Base-by-base conservation (phyloP, 2,329 filamentous ascomycete genomes). In the Lomentospora prolificans region DNA sequence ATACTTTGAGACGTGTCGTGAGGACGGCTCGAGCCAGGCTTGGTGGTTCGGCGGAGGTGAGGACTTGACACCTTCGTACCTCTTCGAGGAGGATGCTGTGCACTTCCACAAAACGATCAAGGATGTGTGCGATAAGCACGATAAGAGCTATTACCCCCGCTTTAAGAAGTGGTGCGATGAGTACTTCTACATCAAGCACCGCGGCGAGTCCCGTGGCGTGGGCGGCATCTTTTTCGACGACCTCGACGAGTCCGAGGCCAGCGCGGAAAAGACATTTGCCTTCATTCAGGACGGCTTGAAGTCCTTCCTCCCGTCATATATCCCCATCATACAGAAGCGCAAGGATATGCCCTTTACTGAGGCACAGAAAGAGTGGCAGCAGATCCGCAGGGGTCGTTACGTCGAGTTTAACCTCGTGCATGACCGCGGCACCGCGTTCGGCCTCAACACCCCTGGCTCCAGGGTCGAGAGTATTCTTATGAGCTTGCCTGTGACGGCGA, bases 221-320 rank as follows among this genome's bases (percentile, higher is more conserved):
- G 94, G 94, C 55, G 94, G 94, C 55, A 97, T 99, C 70, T 99
- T 99, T 81, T 99, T 99, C 66, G 94, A 99, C 70, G 94, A 99
- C 68, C 78, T 99, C 12, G 94, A 99, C 68, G 87, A 88, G 64
- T 80, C 82, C 1, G 87, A 92, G 64, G 89, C 90, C 59, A 89
- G 94, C 65, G 85, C 89, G 63, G 91, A 97, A 67, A 89, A 90
- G 61, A 81, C 91, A 0, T 97, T 99, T 68, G 83, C 87, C 14
- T 97, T 96, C 63, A 82, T 91, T 55, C 87, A 91, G 66, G 89
- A 91, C 66, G 89, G 88, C 64, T 76, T 96, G 57, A 82, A 84
- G 58, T 86, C 90, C 8, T 99, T 99, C 76, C 69, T 97, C 57
- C 94, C 94, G 1, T 87, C 86, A 0, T 99, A 97, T 66, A 64